A percentile compares a stretch with the other conserved stretches of the same genome.
These are phyloP conservation scores for Strobilomyces echinocephalus DNA, from an alignment of 768 basidiomycete genomes.

Conservation along the genomic window DNA sequence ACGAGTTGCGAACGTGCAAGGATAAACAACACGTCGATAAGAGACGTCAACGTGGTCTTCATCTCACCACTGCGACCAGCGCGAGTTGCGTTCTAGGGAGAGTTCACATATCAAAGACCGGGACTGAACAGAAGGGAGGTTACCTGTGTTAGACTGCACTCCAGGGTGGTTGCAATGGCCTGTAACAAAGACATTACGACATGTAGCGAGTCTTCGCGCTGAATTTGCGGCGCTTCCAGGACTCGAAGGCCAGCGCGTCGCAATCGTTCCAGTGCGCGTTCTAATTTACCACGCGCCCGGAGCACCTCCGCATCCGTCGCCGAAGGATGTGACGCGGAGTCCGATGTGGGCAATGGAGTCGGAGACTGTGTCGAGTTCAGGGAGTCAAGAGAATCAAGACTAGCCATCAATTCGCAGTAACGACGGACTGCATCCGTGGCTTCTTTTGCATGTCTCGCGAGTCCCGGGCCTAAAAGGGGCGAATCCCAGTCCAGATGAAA, in stretches of 20 bases:
- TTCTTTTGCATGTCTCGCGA: conserved; percentile 17
- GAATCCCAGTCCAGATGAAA: neutral
- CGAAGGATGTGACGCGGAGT: neutral
- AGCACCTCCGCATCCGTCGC: conserved; percentile 12
- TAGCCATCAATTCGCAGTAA: conserved; percentile 15
- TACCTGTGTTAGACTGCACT: conserved; percentile 30
- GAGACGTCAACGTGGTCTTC: conserved; percentile 38
- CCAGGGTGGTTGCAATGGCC: conserved; percentile 32
- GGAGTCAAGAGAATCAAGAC: conserved; percentile 7
- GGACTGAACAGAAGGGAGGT: neutral
- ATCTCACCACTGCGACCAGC: conserved; percentile 13
- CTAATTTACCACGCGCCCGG: conserved; percentile 48
- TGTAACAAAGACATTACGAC: conserved; percentile 32
- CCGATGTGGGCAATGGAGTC: neutral
- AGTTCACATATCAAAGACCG: neutral
- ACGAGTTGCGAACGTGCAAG: conserved; percentile 45
- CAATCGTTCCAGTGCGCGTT: conserved; percentile 56
- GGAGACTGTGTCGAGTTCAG: neutral
- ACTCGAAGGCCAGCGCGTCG: conserved; percentile 46
- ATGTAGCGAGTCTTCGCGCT: conserved; percentile 4
- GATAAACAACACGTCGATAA: conserved; percentile 52
- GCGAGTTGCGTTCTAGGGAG: conserved; percentile 3
- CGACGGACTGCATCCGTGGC: conserved; percentile 15
- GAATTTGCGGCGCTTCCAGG: conserved; percentile 34
- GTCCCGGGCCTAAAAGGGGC: conserved; percentile 11